These are phyloP conservation scores for Syzygium aqueum DNA, from an alignment of 345 rosid species.

Conservation along the genomic window DNA sequence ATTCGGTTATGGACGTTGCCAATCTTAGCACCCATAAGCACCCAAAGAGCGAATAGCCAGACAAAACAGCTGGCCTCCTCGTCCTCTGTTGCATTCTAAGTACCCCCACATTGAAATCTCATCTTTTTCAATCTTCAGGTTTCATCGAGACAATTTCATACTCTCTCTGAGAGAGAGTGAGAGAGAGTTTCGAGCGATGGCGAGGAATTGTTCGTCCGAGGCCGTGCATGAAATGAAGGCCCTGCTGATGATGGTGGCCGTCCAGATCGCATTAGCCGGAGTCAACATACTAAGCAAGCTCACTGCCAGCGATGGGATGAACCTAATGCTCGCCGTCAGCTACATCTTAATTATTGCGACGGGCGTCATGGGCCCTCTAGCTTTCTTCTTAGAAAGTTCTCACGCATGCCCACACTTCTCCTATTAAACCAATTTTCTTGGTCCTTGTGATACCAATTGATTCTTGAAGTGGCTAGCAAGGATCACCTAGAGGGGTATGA, in stretches of 20 bases:
- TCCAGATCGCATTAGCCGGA: neutral
- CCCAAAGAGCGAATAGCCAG: neutral
- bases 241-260: constrained; percentile 3
- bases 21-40: too few species aligned
- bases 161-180: neutral
- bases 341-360: neutral
- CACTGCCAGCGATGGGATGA: neutral
- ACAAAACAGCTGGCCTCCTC: neutral
- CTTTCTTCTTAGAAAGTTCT: constrained; percentile 5
- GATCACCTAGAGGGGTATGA: too few species aligned
- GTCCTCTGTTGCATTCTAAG: neutral
- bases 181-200: neutral
- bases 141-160: neutral
- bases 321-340: neutral
- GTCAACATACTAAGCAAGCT: constrained; percentile 5
- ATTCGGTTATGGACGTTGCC: too few species aligned
- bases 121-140: neutral
- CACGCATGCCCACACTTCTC: neutral
- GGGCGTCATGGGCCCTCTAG: constrained; percentile 1
- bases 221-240: neutral
- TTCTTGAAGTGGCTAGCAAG: too few species aligned
- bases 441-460: neutral
- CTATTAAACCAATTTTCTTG: neutral
- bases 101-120: neutral
- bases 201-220: neutral